Conservation (phyloP, 805 yeast species). For the Pichia eremophila region DNA sequence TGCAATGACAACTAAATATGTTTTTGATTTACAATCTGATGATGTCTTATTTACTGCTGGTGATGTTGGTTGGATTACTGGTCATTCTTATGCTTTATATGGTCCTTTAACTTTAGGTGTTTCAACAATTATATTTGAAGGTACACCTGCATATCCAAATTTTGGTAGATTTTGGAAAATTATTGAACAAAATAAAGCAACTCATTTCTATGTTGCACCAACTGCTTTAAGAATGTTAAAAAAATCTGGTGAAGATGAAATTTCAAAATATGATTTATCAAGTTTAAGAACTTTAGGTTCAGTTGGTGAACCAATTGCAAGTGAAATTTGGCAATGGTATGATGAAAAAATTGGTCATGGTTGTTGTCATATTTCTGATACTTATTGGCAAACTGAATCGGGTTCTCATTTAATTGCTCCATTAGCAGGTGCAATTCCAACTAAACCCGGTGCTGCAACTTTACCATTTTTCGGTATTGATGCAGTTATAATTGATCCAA, state of each 20-base stretch:
- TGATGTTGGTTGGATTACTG: conserved; percentile 99
- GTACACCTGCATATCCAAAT: conserved; percentile 95
- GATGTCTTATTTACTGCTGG: conserved; percentile 94
- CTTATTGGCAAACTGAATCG: conserved; percentile 98
- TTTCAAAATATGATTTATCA: conserved; percentile 70
- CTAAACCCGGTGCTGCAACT: conserved; percentile 96
- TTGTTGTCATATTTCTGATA: conserved; percentile 85
- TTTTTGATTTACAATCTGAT: conserved; percentile 83
- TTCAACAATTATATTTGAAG: conserved; percentile 89
- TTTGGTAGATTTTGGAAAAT: conserved; percentile 96
- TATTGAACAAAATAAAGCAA: conserved; percentile 81
- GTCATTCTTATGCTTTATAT: conserved; percentile 91
- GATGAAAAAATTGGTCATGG: conserved; percentile 84
- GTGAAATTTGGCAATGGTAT: conserved; percentile 99
- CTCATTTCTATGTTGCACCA: conserved; percentile 97
- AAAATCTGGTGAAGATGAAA: conserved; percentile 74
- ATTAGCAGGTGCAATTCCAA: conserved; percentile 87
- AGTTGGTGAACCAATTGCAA: conserved; percentile 97
- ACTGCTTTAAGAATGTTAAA: conserved; percentile 88
- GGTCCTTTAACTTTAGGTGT: conserved; percentile 89
- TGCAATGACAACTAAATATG: conserved; percentile 81
- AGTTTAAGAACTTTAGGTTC: conserved; percentile 92
- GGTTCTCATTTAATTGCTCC: conserved; percentile 95
- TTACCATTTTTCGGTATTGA: conserved; percentile 94
- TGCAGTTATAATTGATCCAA: conserved; percentile 88